Conservation (phyloP, 306 rosid genomes). For the Pterocarpus santalinus region DNA sequence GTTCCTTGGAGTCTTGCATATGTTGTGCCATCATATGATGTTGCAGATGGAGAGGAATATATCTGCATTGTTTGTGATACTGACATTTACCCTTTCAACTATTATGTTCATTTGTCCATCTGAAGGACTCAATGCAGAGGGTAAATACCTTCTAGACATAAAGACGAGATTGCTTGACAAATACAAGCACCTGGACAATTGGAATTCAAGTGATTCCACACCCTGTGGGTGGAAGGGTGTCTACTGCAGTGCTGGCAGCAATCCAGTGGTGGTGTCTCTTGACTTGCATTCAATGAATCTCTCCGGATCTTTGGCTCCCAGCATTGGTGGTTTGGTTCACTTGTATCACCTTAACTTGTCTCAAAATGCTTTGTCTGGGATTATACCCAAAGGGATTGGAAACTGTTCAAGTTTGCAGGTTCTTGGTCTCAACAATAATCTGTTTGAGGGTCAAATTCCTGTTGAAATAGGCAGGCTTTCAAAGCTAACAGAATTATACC, state of each 20-base stretch:
- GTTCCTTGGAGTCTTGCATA: not conserved
- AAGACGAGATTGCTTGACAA: conserved; percentile 56
- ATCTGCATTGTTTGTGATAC: conserved; percentile 23
- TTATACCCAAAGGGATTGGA: conserved; percentile 69
- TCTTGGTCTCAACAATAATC: conserved; percentile 61
- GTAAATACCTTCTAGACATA: conserved; percentile 64
- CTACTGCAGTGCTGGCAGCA: conserved; percentile 56
- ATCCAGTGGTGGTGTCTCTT: conserved; percentile 64
- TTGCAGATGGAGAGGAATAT: conserved; percentile 25
- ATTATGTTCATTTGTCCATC: conserved; percentile 51
- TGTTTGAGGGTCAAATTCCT: conserved; percentile 67
- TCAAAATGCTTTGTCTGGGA: conserved; percentile 58
- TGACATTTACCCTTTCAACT: conserved; percentile 40
- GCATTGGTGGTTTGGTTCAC: conserved; percentile 65
- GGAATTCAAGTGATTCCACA: conserved; percentile 67
- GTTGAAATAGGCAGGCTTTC: conserved; percentile 64
- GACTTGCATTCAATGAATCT: conserved; percentile 63
- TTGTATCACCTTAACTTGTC: conserved; percentile 58
- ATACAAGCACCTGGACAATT: conserved; percentile 50
- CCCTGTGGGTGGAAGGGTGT: conserved; percentile 82
- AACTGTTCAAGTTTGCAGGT: conserved; percentile 57
- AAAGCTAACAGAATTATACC: conserved; percentile 54
- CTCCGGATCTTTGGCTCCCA: conserved; percentile 62
- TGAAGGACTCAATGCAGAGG: conserved; percentile 75
- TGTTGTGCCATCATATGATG: conserved; percentile 14